These are phyloP conservation scores for Botrytis cinerea DNA, from an alignment of 2,329 filamentous ascomycete genomes.

Conservation along the genomic window DNA sequence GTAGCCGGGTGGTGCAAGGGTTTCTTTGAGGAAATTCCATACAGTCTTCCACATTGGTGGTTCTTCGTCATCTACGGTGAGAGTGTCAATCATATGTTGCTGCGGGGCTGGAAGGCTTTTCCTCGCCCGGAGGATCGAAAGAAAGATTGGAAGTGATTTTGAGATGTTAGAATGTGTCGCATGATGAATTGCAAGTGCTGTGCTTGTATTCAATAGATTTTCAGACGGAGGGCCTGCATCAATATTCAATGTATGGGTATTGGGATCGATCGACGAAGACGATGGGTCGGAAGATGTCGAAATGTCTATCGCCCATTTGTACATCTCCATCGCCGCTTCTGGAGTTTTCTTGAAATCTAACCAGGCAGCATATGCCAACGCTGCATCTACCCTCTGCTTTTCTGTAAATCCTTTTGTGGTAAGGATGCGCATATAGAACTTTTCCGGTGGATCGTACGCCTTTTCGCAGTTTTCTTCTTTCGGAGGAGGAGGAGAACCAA, in stretches of 20 bases:
- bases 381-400: conserved; percentile 79
- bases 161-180: conserved; percentile 68
- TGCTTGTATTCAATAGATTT: conserved; percentile 75
- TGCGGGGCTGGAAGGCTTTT: conserved; percentile 55
- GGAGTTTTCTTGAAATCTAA: conserved; percentile 72
- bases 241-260: conserved; percentile 66
- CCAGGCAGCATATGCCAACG: conserved; percentile 81
- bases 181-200: conserved; percentile 75
- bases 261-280: conserved; percentile 55
- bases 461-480: conserved; percentile 73
- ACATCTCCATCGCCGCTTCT: conserved; percentile 70
- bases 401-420: conserved; percentile 77
- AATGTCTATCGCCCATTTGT: conserved; percentile 74
- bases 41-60: conserved; percentile 36
- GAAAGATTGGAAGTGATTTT: conserved; percentile 76
- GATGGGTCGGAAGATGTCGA: conserved; percentile 56
- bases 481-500: conserved; percentile 62
- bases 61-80: conserved; percentile 29
- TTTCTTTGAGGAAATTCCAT: conserved; percentile 37
- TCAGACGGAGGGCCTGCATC: conserved; percentile 58
- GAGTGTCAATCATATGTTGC: conserved; percentile 32
- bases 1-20: conserved; percentile 58
- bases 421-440: conserved; percentile 78
- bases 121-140: conserved; percentile 80
- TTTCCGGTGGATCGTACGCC: conserved; percentile 70